These are phyloP conservation scores for Dictyostelium firmibasis DNA, from an alignment of 78 protist species.

Conservation along the genomic window DNA sequence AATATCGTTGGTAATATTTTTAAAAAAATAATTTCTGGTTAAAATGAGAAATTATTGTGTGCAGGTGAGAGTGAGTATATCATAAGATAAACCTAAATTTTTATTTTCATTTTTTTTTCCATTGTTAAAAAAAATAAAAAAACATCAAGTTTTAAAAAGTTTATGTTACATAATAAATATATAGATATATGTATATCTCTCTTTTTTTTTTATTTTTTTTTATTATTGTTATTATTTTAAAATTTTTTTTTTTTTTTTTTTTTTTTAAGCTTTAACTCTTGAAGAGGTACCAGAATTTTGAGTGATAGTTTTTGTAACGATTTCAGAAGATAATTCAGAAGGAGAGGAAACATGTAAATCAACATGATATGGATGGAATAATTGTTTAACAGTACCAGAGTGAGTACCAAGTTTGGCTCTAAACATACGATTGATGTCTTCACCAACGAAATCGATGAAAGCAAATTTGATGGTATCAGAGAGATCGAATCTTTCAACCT, in stretches of 20 bases:
- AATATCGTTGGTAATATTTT: no score
- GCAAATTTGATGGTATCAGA: slow-evolving; percentile 69
- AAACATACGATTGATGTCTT: slow-evolving; percentile 77
- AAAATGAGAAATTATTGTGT: no score
- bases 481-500: slow-evolving; percentile 60
- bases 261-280: slow-evolving; percentile 27
- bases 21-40: no score
- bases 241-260: not conserved
- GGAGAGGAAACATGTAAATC: slow-evolving; percentile 30
- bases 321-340: slow-evolving; percentile 33
- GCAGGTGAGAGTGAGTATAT: no score
- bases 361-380: slow-evolving; percentile 78
- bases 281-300: slow-evolving; percentile 55
- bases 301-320: not conserved
- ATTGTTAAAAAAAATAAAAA: no score
- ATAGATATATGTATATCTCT: not conserved
- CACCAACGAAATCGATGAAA: slow-evolving; percentile 73
- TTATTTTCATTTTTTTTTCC: no score
- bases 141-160: no score
- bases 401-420: slow-evolving; percentile 81
- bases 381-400: slow-evolving; percentile 67
- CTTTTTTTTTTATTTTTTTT: not conserved
- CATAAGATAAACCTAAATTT: no score
- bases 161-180: not conserved
- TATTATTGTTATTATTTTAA: not conserved